A percentile compares a stretch with the other conserved stretches of the same genome.
These are phyloP conservation scores for Lipomyces starkeyi DNA, from an alignment of 805 yeast genomes.

Conservation along the genomic window DNA sequence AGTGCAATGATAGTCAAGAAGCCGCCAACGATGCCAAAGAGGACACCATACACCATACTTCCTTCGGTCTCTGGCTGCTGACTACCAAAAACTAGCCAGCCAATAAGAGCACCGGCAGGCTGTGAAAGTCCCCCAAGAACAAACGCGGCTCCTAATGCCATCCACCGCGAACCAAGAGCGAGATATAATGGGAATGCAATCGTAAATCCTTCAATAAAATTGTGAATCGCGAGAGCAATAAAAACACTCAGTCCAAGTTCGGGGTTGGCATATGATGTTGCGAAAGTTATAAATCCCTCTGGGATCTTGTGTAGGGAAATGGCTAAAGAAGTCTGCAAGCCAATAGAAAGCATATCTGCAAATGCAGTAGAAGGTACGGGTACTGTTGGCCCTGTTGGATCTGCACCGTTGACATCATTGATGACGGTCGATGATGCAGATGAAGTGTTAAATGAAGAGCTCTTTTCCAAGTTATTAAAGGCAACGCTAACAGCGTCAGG, in stretches of 20 bases:
- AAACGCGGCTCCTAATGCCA: slow-evolving; percentile 70
- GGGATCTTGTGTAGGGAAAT: slow-evolving; percentile 90
- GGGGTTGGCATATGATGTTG: slow-evolving; percentile 71
- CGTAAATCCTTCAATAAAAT: slow-evolving; percentile 91
- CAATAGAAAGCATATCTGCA: slow-evolving; percentile 87
- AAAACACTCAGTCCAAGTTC: slow-evolving; percentile 79
- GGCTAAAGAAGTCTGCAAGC: slow-evolving; percentile 87
- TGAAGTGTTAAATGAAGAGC: slow-evolving; percentile 9
- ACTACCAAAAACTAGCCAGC: slow-evolving; percentile 55
- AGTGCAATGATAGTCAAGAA: slow-evolving; percentile 73
- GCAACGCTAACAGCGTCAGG: not conserved
- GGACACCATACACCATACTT: slow-evolving; percentile 56
- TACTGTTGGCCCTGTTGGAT: slow-evolving; percentile 43
- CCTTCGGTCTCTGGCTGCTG: slow-evolving; percentile 24
- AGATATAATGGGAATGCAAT: slow-evolving; percentile 90
- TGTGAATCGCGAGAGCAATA: slow-evolving; percentile 83
- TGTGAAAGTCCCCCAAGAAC: slow-evolving; percentile 83
- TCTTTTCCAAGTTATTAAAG: not conserved
- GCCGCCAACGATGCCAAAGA: slow-evolving; percentile 74
- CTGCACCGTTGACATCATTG: slow-evolving; percentile 25
- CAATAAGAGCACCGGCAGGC: slow-evolving; percentile 85
- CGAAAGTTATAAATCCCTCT: slow-evolving; percentile 89
- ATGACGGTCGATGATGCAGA: slow-evolving; percentile 19
- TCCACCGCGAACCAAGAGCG: slow-evolving; percentile 64
- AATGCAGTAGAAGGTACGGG: slow-evolving; percentile 78